Evolutionary conservation across 805 yeast species (phyloP), one percentile per base, ranked within the genome.

Genomic region (Jamesozyma gamospora): DNA sequence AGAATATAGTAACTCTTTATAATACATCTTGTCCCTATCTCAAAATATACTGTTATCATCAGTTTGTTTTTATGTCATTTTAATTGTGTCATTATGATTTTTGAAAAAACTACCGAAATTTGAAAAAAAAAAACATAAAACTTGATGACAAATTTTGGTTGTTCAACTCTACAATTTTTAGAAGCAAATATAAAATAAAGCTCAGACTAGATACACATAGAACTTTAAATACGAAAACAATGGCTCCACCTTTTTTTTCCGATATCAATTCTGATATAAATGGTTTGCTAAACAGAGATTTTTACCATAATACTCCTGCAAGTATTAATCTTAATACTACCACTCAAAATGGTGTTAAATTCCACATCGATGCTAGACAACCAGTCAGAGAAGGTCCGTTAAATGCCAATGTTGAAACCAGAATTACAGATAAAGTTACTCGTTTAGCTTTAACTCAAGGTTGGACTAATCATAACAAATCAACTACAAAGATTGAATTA

Each of bases 401-500:
- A 53, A 78, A 88, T 47, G 94, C 95, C 53, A 77, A 82, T 60
- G 70, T 92, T 43, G 97, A 92, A 69, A 83, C 94, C 56, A 86
- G 84, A 73, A 84, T 81, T 74, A 69, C 83, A 46, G 98, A 92
- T 77, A 86, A 86, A 74, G 74, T 87, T 47, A 72, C 92, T 47
- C 96, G 96, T 49, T 72, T 92, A 60, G 78, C 96, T 50, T 71
- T 92, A 61, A 87, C 96, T 53, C 97, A 92, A 74, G 95, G 96
- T 62, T 88, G 97, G 96, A 81, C 88, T 71, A 85, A 94, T 56
- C 81, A 94, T 66, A 90, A 90, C 67, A 75, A 82, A 50, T 72
- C 92, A 62, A 82, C 77, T 73, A 84, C 97, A 71, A 90, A 86
- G 75, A 74, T 92, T 55, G 96, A 90, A 72, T 75, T 92, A 58